Evolutionary conservation across 108 stramenopile species (phyloP).

Genomic region (Stephanodiscus triporus): DNA sequence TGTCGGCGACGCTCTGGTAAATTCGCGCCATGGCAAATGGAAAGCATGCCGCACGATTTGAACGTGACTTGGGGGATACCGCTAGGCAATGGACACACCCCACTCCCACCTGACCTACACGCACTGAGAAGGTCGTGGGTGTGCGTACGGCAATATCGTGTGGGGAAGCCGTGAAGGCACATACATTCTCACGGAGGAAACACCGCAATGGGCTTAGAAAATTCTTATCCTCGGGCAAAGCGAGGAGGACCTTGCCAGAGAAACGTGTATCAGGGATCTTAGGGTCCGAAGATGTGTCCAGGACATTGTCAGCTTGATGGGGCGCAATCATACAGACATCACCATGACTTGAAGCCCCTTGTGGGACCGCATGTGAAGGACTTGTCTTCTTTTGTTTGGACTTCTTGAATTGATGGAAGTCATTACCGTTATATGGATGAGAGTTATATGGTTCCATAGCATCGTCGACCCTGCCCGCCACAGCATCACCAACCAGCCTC

Average conservation of each 20-base stretch:
- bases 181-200: slow-evolving; percentile 86
- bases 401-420: neutral
- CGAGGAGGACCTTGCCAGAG: slow-evolving; percentile 62
- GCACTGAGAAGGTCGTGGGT: slow-evolving; percentile 81
- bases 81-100: slow-evolving; percentile 69
- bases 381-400: neutral
- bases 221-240: slow-evolving; percentile 70
- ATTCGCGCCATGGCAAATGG: slow-evolving; percentile 87
- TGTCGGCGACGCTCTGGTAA: slow-evolving; percentile 91
- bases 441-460: neutral
- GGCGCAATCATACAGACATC: neutral
- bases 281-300: neutral
- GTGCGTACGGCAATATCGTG: slow-evolving; percentile 88
- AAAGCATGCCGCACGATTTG: slow-evolving; percentile 89
- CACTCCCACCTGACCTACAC: slow-evolving; percentile 53
- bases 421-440: neutral
- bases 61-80: slow-evolving; percentile 72
- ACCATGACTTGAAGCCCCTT: neutral
- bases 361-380: neutral
- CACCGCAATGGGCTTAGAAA: slow-evolving; percentile 84
- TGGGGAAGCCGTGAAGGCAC: slow-evolving; percentile 82
- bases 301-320: neutral
- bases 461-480: neutral
- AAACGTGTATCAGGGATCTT: slow-evolving; percentile 32
- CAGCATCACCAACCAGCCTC: neutral